A percentile compares a stretch with the other conserved stretches of the same genome.
Conservation (phyloP, 345 rosid species). For the Eucalyptus sideroxylon region DNA sequence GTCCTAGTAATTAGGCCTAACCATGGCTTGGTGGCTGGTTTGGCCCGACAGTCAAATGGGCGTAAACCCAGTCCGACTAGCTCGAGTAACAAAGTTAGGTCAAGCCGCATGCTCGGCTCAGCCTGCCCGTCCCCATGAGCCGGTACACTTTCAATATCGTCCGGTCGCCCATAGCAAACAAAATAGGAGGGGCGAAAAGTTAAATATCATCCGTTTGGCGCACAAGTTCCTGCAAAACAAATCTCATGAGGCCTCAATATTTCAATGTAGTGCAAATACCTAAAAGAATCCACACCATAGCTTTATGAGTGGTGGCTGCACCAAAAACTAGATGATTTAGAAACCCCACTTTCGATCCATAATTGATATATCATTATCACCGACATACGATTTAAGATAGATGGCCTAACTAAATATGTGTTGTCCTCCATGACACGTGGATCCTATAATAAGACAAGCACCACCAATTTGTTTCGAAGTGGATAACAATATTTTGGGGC, state of each 20-base stretch:
- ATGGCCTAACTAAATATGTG: background rate
- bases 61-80: background rate
- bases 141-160: background rate
- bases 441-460: background rate
- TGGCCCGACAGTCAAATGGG: background rate
- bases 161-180: background rate
- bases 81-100: background rate
- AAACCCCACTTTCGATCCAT: background rate
- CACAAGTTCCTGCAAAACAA: background rate
- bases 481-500: background rate
- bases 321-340: background rate
- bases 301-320: background rate
- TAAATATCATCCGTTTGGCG: background rate
- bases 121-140: background rate
- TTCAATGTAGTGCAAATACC: background rate
- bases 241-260: background rate
- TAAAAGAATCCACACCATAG: background rate
- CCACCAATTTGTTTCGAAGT: background rate
- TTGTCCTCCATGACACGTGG: background rate
- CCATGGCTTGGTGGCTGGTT: background rate
- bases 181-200: background rate
- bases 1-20: background rate
- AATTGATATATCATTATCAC: background rate
- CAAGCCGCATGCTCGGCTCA: background rate
- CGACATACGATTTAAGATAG: fast-evolving